Percentiles rank a stretch among this genome's conserved stretches.
phyloP scores from a whole-genome alignment of 1,284 basidiomycete genomes.

The Acaromyces ingoldii region DNA sequence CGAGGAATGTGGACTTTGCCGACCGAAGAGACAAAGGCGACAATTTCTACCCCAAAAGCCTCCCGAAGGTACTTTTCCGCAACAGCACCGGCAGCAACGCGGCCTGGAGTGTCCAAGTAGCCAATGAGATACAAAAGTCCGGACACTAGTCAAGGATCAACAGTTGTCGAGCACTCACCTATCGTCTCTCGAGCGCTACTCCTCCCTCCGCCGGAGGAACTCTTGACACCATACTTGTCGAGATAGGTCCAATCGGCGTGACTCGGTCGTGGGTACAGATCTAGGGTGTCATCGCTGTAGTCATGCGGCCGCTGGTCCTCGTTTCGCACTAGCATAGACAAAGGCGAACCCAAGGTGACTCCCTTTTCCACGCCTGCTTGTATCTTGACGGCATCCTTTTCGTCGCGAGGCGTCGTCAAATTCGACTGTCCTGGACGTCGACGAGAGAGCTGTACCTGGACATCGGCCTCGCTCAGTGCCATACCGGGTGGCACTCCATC shows the following conservation, averaged over 20 bases:
- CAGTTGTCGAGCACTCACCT: constrained; percentile 60
- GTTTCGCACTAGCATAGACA: constrained; percentile 90
- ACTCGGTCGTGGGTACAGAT: constrained; percentile 90
- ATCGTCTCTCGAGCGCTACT: constrained; percentile 95
- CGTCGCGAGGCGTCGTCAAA: constrained; percentile 90
- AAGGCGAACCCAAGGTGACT: constrained; percentile 93
- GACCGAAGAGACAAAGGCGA: constrained; percentile 93
- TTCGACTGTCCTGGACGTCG: constrained; percentile 92
- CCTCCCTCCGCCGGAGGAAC: constrained; percentile 89
- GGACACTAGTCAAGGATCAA: not conserved
- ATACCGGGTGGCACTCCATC: constrained; percentile 95
- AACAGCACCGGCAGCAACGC: constrained; percentile 95
- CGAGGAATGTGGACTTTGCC: constrained; percentile 75
- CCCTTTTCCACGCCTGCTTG: constrained; percentile 92
- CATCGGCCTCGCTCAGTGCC: constrained; percentile 70
- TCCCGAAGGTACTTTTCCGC: constrained; percentile 91
- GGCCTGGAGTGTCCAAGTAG: constrained; percentile 59
- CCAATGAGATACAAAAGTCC: not conserved
- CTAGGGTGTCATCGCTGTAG: constrained; percentile 82
- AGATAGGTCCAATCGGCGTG: constrained; percentile 99
- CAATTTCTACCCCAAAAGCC: constrained; percentile 86
- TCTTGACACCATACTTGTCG: constrained; percentile 95
- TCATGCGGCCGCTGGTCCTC: constrained; percentile 98
- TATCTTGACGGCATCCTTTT: constrained; percentile 89
- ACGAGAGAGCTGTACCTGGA: constrained; percentile 86